These are phyloP conservation scores for Huntiella omanensis DNA, from an alignment of 2,329 filamentous ascomycete species.

Conservation along the genomic window DNA sequence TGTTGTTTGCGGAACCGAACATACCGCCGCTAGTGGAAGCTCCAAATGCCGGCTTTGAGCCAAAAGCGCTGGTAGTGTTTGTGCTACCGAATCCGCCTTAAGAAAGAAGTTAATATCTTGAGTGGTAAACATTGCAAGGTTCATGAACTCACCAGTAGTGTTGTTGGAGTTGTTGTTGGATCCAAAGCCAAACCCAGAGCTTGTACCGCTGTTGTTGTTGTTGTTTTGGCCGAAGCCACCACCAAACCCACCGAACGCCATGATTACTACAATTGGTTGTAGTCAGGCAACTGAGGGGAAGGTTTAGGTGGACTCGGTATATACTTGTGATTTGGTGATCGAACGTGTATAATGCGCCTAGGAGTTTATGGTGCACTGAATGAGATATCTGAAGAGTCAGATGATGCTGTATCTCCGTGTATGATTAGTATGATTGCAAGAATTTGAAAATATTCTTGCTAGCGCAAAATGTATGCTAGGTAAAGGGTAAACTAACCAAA, in stretches of 20 bases:
- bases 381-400: background rate
- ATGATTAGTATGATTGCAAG: no score
- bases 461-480: background rate
- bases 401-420: background rate
- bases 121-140: background rate
- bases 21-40: constrained; percentile 25
- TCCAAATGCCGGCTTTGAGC: constrained; percentile 34
- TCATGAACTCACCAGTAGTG: constrained; percentile 15
- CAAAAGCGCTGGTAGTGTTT: constrained; percentile 20
- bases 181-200: constrained; percentile 28
- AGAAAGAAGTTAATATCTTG: background rate
- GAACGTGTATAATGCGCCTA: background rate
- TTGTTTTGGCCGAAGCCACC: constrained; percentile 31
- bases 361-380: background rate
- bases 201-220: constrained; percentile 23
- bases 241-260: constrained; percentile 37
- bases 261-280: constrained; percentile 15
- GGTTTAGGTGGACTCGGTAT: no score
- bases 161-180: constrained; percentile 22
- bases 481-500: background rate
- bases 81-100: constrained; percentile 12
- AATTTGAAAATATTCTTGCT: no score
- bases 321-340: background rate
- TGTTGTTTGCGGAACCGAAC: constrained; percentile 22
- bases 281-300: background rate